Base-by-base conservation (phyloP, 2,329 filamentous ascomycete species). In the Curvularia hawaiiensis region DNA sequence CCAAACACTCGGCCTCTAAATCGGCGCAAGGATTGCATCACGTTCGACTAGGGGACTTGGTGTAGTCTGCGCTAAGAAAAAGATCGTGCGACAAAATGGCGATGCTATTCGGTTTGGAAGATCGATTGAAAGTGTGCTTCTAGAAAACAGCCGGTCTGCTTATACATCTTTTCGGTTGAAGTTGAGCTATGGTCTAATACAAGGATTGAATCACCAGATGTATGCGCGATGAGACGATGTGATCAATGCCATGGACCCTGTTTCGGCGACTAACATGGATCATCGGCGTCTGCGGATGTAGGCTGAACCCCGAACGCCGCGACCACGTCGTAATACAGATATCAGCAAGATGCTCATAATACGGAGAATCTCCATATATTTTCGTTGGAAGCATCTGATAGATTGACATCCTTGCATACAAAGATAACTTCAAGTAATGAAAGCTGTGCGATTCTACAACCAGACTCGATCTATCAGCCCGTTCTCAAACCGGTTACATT, bases 231-330 rank as follows among this genome's bases (percentile, higher is more conserved):
- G 41, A 14, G 22, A 44, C 24, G 24, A 28, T 20, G 4, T 10
- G 16, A 20, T 8, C 10, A n/a, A n/a, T 2, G 24, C 16, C 5
- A 10, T 28, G 26, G 24, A 44, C 47, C 24, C 9, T 20, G 35
- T 40, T 43, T 51, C 49, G 49, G 49, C 49, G 49, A 51, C 18
- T 44, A 31, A 20, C 49, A 43, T 3, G 39, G 28, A 24, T 26
- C 18, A 26, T 51, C 49, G 49, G 38, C 49, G 49, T 51, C 30
- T 44, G 14, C 16, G 7, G 4, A 12, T 14, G 9, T 6, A 22
- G n/a, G 47, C 28, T 28, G n/a, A 35, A 51, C 39, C 24, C 49
- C 49, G 39, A 50, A n/a, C 38, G 18, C 48, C 26, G 18, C 18
- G 26, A 8, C 26, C 16, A 28, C 18, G 47, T 14, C 2, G 10